A percentile compares a stretch with the other conserved stretches of the same genome.
Evolutionary conservation across 2,329 filamentous ascomycete genomes (phyloP).

Genomic region (Arthrobotrys conoides): DNA sequence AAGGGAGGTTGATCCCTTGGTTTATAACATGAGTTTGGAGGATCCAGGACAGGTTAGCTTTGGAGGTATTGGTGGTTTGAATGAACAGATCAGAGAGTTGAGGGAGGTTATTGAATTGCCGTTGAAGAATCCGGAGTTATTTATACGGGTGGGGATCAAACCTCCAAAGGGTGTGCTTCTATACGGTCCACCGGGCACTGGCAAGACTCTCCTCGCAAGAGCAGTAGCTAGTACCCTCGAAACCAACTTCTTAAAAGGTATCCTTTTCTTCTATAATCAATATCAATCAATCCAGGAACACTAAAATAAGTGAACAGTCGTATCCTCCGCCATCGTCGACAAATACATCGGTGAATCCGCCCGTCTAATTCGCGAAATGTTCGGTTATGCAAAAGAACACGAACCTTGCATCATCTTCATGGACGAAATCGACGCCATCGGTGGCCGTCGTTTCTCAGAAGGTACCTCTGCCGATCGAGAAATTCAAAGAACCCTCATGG

Average conservation of each 20-base stretch:
- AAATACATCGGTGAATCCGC: slow-evolving; percentile 99
- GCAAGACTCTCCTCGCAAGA: slow-evolving; percentile 93
- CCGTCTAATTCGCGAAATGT: slow-evolving; percentile 98
- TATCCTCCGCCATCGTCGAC: slow-evolving; percentile 98
- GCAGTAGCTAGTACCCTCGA: slow-evolving; percentile 96
- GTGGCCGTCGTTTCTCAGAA: slow-evolving; percentile 94
- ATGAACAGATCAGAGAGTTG: slow-evolving; percentile 97
- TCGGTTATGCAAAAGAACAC: slow-evolving; percentile 98
- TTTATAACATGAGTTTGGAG: slow-evolving; percentile 99
- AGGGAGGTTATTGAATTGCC: slow-evolving; percentile 98
- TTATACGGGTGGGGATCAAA: slow-evolving; percentile 97
- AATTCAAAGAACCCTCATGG: slow-evolving; percentile 98
- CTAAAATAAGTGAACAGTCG: slow-evolving; percentile 74
- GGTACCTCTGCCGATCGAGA: slow-evolving; percentile 97
- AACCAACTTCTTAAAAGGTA: slow-evolving; percentile 98
- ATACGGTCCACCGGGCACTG: slow-evolving; percentile 95
- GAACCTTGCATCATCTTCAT: slow-evolving; percentile 99
- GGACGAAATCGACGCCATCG: slow-evolving; percentile 99
- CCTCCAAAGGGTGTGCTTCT: slow-evolving; percentile 96
- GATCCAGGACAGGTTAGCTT: slow-evolving; percentile 98
- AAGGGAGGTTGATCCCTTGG: slow-evolving; percentile 95
- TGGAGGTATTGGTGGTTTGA: slow-evolving; percentile 95
- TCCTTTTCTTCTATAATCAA: slow-evolving; percentile 6
- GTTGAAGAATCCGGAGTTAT: slow-evolving; percentile 98
- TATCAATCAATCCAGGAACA: background rate